phyloP scores from a whole-genome alignment of 2,329 filamentous ascomycete species.

The Penicillium corylophilum region DNA sequence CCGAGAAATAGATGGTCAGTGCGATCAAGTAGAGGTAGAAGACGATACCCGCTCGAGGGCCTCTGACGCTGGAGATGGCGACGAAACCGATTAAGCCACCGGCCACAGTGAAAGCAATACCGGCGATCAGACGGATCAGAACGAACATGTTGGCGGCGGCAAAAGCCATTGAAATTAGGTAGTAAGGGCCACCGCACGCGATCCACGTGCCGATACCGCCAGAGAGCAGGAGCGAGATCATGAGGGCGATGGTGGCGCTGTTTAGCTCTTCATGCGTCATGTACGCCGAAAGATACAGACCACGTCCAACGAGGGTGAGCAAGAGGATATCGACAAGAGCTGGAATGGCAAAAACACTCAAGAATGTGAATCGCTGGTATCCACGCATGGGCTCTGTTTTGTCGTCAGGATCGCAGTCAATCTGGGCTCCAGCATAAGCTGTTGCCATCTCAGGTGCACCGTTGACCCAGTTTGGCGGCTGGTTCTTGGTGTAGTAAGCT shows the following conservation, averaged over 20 bases:
- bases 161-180: slow-evolving; percentile 58
- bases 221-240: slow-evolving; percentile 59
- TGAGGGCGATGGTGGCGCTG: slow-evolving; percentile 57
- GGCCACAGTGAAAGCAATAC: slow-evolving; percentile 52
- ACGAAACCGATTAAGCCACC: slow-evolving; percentile 56
- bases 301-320: slow-evolving; percentile 59
- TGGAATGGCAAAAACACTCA: slow-evolving; percentile 63
- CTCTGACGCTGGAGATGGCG: slow-evolving; percentile 48
- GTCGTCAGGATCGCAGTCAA: slow-evolving; percentile 52
- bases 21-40: slow-evolving; percentile 61
- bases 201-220: slow-evolving; percentile 65
- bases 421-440: slow-evolving; percentile 53
- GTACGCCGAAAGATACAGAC: slow-evolving; percentile 59
- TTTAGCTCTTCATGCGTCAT: slow-evolving; percentile 53
- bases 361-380: slow-evolving; percentile 55
- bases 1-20: slow-evolving; percentile 59
- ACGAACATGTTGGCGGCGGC: slow-evolving; percentile 57
- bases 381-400: slow-evolving; percentile 45
- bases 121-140: slow-evolving; percentile 53
- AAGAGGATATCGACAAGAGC: slow-evolving; percentile 62
- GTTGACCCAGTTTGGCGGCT: slow-evolving; percentile 52
- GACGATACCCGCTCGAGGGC: slow-evolving; percentile 51
- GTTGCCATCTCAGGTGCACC: slow-evolving; percentile 52
- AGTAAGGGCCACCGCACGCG: slow-evolving; percentile 62
- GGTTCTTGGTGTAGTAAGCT: slow-evolving; percentile 45